A percentile compares a stretch with the other conserved stretches of the same genome.
These are phyloP conservation scores for Hanseniaspora singularis DNA, from an alignment of 805 yeast species.

Conservation along the genomic window DNA sequence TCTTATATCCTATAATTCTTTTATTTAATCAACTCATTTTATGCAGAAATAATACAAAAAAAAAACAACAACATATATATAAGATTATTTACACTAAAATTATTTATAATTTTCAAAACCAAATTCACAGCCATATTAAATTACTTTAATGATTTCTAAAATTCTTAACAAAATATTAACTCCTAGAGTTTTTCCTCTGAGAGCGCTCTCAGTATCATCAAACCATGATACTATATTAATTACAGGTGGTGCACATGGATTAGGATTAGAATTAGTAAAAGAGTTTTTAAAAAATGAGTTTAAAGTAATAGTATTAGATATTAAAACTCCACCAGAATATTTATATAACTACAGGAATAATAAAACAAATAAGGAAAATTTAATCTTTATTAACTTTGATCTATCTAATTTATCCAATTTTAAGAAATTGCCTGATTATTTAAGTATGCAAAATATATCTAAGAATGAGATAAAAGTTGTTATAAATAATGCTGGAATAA, in stretches of 20 bases:
- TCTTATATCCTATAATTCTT: too few relatives aligned
- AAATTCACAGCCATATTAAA: too few relatives aligned
- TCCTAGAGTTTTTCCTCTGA: background rate
- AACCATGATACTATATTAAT: conserved; percentile 51
- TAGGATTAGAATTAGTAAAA: conserved; percentile 54
- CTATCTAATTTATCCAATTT: conserved; percentile 17
- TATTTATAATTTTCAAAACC: too few relatives aligned
- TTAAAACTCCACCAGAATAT: conserved; percentile 23
- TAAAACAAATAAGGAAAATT: background rate
- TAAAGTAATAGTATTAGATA: conserved; percentile 56
- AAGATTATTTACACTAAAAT: too few relatives aligned
- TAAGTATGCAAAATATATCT: conserved; percentile 32
- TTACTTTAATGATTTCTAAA: too few relatives aligned
- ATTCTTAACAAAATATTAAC: background rate
- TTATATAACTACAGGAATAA: background rate
- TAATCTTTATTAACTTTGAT: conserved; percentile 2
- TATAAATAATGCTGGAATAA: conserved; percentile 78
- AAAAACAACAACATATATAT: too few relatives aligned
- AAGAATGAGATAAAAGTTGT: conserved; percentile 55
- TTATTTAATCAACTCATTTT: too few relatives aligned
- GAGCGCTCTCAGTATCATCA: background rate
- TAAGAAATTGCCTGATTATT: conserved; percentile 26
- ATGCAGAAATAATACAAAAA: too few relatives aligned
- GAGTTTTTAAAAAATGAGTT: conserved; percentile 35
- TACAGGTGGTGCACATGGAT: conserved; percentile 77